Percentiles rank a stretch among this genome's conserved stretches.
Conservation (phyloP, 208 protist species). For the Leishmania major region DNA sequence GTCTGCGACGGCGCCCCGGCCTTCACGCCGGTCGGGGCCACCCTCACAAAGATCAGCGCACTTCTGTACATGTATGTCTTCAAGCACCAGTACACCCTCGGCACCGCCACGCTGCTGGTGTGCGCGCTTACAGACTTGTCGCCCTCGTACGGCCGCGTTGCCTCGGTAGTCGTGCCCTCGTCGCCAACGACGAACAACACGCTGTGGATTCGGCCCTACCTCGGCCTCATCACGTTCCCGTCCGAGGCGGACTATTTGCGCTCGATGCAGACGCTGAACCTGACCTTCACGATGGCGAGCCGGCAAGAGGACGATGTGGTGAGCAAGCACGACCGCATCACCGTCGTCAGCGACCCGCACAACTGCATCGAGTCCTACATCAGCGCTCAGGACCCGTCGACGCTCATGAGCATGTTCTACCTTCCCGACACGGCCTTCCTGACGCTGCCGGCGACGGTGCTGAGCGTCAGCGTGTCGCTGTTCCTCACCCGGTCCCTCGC, state of each 20-base stretch:
- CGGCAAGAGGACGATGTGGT: conserved; percentile 64
- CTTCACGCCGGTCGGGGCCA: conserved; percentile 42
- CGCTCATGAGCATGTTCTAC: conserved; percentile 57
- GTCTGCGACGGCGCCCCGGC: conserved; percentile 50
- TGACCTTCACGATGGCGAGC: conserved; percentile 70
- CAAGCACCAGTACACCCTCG: conserved; percentile 77
- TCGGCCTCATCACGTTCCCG: conserved; percentile 68
- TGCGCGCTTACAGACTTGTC: conserved; percentile 67
- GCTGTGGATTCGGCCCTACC: conserved; percentile 77
- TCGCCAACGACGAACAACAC: conserved; percentile 39
- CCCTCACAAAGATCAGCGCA: conserved; percentile 33
- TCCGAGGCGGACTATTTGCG: conserved; percentile 41
- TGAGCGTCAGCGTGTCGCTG: conserved; percentile 31
- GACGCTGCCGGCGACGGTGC: conserved; percentile 58
- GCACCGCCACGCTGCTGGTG: conserved; percentile 61
- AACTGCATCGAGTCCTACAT: conserved; percentile 79
- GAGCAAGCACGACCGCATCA: conserved; percentile 52
- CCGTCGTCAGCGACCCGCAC: conserved; percentile 57
- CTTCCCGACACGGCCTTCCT: conserved; percentile 70
- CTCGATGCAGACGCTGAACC: conserved; percentile 65
- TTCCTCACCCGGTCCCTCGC: conserved; percentile 41
- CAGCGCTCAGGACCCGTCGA: conserved; percentile 31
- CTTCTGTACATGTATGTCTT: conserved; percentile 67
- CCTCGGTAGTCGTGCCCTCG: conserved; percentile 23
- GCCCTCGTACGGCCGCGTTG: conserved; percentile 41